Percentiles rank a stretch among this genome's conserved stretches.
Conservation (phyloP, 805 yeast genomes). For the Saccharomycopsis guyanensis region DNA sequence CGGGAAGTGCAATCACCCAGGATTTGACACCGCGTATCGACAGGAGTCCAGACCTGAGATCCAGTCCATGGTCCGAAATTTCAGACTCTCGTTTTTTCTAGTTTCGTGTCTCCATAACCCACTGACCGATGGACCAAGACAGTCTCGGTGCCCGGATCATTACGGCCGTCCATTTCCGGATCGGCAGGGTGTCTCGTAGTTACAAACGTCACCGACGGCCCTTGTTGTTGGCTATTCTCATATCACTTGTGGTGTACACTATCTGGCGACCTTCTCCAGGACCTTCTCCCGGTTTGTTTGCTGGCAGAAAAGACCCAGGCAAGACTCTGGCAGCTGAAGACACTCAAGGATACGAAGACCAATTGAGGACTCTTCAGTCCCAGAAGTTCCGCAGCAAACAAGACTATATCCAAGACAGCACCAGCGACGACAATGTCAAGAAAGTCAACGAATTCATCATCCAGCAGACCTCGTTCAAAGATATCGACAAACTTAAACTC, state of each 20-base stretch:
- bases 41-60: no score
- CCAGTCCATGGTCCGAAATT: no score
- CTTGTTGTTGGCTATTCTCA: not conserved
- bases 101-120: no score
- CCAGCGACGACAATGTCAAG: constrained; percentile 3
- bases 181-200: not conserved
- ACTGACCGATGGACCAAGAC: no score
- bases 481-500: constrained; percentile 23
- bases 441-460: constrained; percentile 8
- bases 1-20: no score
- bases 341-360: constrained; percentile 3
- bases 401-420: not conserved
- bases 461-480: not conserved
- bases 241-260: not conserved
- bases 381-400: not conserved
- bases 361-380: constrained; percentile 4
- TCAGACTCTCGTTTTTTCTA: no score
- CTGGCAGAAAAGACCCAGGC: no score
- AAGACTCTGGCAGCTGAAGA: no score
- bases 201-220: not conserved
- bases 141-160: no score
- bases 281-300: not conserved
- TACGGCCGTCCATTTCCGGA: no score
- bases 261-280: not conserved
- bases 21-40: no score